Evolutionary conservation across 176 grass and related monocot species (phyloP).

Genomic region (Musa schizocarpa): DNA sequence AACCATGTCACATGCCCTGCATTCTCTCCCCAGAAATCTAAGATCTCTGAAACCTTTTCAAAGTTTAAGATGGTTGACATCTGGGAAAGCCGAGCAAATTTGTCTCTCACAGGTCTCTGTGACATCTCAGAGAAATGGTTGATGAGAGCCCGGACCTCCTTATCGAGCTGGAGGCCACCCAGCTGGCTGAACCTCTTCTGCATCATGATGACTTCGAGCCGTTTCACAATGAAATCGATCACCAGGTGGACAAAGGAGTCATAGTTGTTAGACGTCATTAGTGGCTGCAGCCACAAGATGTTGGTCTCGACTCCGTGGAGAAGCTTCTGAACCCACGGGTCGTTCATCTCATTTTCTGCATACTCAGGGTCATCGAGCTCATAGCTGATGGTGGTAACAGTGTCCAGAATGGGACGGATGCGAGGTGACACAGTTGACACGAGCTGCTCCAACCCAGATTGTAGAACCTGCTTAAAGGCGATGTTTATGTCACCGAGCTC

Average conservation of each 20-base stretch:
- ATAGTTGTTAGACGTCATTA: conserved; percentile 82
- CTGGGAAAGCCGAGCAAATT: conserved; percentile 84
- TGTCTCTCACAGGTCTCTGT: conserved; percentile 75
- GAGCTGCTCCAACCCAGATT: conserved; percentile 75
- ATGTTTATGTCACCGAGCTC: conserved; percentile 77
- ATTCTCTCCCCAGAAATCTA: conserved; percentile 99
- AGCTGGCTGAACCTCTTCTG: conserved; percentile 95
- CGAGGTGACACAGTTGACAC: conserved; percentile 54
- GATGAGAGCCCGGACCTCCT: conserved; percentile 73
- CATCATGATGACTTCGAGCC: conserved; percentile 98
- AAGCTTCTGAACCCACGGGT: conserved; percentile 92
- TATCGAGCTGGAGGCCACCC: conserved; percentile 82
- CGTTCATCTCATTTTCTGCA: conserved; percentile 84
- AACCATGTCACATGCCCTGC: conserved; percentile 89
- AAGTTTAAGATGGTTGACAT: conserved; percentile 93
- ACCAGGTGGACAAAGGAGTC: conserved; percentile 77
- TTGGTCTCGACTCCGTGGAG: conserved; percentile 67
- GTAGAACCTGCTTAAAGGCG: conserved; percentile 64
- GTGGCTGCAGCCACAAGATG: conserved; percentile 64
- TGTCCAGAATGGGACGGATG: conserved; percentile 68
- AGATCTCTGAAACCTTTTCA: conserved; percentile 77
- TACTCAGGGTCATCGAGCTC: conserved; percentile 72
- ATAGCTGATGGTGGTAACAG: conserved; percentile 78
- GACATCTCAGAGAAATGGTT: conserved; percentile 97
- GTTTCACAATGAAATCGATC: conserved; percentile 86